phyloP scores from a whole-genome alignment of 768 basidiomycete species.

The Candolleomyces aberdarensis region DNA sequence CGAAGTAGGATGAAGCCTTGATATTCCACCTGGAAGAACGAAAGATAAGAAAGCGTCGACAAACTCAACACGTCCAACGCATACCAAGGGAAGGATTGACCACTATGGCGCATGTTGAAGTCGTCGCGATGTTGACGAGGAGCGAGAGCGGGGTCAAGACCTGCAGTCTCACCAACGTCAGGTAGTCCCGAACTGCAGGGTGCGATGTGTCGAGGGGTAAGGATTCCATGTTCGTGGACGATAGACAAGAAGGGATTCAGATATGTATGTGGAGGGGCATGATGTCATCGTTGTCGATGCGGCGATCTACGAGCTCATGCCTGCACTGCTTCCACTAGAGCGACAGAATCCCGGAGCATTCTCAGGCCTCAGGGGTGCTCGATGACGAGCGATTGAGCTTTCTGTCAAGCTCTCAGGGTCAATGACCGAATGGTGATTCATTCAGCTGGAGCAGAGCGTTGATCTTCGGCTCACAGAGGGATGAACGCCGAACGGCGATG shows the following conservation, averaged over 20 bases:
- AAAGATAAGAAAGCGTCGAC: neutral
- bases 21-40: slow-evolving; percentile 40
- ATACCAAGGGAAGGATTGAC: slow-evolving; percentile 61
- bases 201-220: slow-evolving; percentile 57
- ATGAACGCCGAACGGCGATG: too few relatives aligned
- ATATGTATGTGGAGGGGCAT: neutral
- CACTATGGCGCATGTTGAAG: slow-evolving; percentile 66
- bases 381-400: too few relatives aligned
- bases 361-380: too few relatives aligned
- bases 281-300: slow-evolving; percentile 10
- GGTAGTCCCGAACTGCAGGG: slow-evolving; percentile 62
- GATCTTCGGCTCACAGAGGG: too few relatives aligned
- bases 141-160: slow-evolving; percentile 85
- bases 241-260: neutral
- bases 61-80: neutral
- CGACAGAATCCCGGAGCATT: too few relatives aligned
- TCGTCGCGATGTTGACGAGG: slow-evolving; percentile 72
- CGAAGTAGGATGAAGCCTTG: slow-evolving; percentile 57
- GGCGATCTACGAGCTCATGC: too few relatives aligned
- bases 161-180: slow-evolving; percentile 73
- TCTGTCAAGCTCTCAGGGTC: too few relatives aligned
- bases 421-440: too few relatives aligned
- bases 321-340: too few relatives aligned
- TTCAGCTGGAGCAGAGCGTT: too few relatives aligned
- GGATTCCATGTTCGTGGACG: slow-evolving; percentile 40